Evolutionary conservation across 805 yeast species (phyloP).

Genomic region (Torulaspora gathmanii): DNA sequence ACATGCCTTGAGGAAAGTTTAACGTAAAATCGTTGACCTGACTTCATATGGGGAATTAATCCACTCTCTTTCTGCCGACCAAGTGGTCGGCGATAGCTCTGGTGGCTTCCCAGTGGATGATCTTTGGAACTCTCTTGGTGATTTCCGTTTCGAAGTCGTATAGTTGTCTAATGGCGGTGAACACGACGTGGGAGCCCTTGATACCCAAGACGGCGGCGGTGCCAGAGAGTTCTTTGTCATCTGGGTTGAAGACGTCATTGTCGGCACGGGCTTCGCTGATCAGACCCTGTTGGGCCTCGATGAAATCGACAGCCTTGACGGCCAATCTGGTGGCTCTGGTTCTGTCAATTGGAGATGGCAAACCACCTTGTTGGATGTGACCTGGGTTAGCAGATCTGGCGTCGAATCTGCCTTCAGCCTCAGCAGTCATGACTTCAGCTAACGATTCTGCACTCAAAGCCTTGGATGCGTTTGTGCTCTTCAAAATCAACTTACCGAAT

Average conservation of each 20-base stretch:
- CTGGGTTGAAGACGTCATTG: conserved; percentile 29
- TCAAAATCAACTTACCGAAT: conserved; percentile 64
- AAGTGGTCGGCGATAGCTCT: conserved; percentile 79
- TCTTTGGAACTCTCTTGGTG: conserved; percentile 78
- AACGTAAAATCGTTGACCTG: conserved; percentile 3
- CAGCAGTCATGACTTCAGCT: conserved; percentile 62
- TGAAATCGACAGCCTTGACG: conserved; percentile 61
- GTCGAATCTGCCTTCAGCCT: conserved; percentile 62
- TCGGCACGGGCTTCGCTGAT: conserved; percentile 32
- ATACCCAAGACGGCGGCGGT: conserved; percentile 85
- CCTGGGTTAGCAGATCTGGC: conserved; percentile 81
- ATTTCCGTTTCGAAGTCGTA: conserved; percentile 86
- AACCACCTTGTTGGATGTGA: conserved; percentile 80
- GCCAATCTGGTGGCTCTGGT: conserved; percentile 69
- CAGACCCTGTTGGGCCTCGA: conserved; percentile 43
- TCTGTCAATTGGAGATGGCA: conserved; percentile 75
- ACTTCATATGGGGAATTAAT: conserved; percentile 4
- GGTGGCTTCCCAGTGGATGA: conserved; percentile 73
- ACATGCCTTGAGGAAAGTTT: conserved; percentile 12
- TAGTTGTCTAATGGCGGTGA: conserved; percentile 66
- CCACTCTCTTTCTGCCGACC: conserved; percentile 58
- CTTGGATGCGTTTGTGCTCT: conserved; percentile 65
- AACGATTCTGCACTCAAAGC: conserved; percentile 64
- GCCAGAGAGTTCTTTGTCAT: conserved; percentile 36
- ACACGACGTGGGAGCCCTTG: conserved; percentile 67